Evolutionary conservation across 176 grass and related monocot species (phyloP).

Genomic region (Triticum timopheevii): DNA sequence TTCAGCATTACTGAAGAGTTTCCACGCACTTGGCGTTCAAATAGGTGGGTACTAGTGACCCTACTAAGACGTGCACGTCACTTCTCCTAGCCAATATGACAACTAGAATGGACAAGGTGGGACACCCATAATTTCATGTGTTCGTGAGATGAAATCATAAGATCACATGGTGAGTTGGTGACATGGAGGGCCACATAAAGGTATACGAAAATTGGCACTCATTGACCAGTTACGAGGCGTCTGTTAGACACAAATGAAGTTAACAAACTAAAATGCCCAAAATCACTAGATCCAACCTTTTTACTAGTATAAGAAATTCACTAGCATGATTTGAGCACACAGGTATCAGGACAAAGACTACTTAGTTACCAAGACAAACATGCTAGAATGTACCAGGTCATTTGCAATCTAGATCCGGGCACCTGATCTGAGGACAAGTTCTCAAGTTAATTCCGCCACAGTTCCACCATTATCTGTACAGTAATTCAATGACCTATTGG

Average conservation of each 20-base stretch:
- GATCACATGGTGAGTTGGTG: not conserved
- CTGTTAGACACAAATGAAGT: not conserved
- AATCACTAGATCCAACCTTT: not conserved
- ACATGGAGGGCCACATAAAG: constrained; percentile 5
- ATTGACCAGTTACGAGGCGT: not conserved
- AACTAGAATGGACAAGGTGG: constrained; percentile 19
- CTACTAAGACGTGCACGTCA: not conserved
- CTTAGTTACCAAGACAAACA: constrained; percentile 15
- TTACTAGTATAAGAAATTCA: constrained; percentile 12
- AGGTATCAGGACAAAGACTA: constrained; percentile 9
- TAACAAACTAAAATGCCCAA: not conserved
- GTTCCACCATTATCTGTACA: not conserved
- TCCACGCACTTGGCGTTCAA: not conserved
- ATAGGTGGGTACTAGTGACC: not conserved
- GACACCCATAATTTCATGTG: not conserved
- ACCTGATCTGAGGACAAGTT: constrained; percentile 6
- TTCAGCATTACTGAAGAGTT: not conserved
- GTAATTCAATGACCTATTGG: constrained; percentile 19
- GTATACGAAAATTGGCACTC: not conserved
- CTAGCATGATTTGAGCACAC: constrained; percentile 19
- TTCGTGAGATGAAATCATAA: constrained; percentile 31
- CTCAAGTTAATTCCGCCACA: constrained; percentile 5
- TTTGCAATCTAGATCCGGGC: constrained; percentile 1
- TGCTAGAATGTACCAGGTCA: constrained; percentile 7
- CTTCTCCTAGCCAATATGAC: constrained; percentile 24